Conservation (phyloP, 257 asterid genomes). For the Ophiorrhiza pumila region DNA sequence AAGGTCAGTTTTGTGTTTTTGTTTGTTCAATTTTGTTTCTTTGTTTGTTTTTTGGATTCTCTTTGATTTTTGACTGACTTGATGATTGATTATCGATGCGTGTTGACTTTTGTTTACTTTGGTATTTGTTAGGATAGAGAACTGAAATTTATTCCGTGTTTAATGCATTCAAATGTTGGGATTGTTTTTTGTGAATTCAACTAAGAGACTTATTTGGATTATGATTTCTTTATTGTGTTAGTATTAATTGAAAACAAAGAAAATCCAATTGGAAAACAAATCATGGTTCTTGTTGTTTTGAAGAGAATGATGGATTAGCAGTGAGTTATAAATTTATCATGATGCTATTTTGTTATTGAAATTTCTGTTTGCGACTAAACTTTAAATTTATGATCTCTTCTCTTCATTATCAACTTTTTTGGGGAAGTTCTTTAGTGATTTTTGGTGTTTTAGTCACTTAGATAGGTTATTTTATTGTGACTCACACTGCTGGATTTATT, state of each 20-base stretch:
- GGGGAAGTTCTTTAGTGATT: too few species aligned
- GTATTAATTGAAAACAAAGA: background rate
- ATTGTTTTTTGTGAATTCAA: background rate
- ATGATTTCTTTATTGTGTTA: background rate
- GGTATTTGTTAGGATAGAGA: background rate
- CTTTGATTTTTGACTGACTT: background rate
- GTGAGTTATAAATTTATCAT: background rate
- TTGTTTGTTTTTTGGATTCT: slow-evolving; percentile 1
- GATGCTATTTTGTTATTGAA: background rate
- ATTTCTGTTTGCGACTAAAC: too few species aligned
- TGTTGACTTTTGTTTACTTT: background rate
- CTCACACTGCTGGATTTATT: background rate
- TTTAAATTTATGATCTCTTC: background rate
- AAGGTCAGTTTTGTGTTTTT: slow-evolving; percentile 46
- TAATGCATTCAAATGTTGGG: background rate
- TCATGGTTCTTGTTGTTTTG: background rate
- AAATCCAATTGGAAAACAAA: background rate
- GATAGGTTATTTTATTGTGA: background rate
- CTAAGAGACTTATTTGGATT: background rate
- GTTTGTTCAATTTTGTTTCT: background rate
- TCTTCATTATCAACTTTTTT: background rate
- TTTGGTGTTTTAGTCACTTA: background rate
- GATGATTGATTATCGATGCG: background rate
- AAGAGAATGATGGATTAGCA: too few species aligned
- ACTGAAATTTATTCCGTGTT: background rate